These are phyloP conservation scores for Phytopythium delawarense DNA, from an alignment of 352 stramenopile genomes.

Conservation along the genomic window DNA sequence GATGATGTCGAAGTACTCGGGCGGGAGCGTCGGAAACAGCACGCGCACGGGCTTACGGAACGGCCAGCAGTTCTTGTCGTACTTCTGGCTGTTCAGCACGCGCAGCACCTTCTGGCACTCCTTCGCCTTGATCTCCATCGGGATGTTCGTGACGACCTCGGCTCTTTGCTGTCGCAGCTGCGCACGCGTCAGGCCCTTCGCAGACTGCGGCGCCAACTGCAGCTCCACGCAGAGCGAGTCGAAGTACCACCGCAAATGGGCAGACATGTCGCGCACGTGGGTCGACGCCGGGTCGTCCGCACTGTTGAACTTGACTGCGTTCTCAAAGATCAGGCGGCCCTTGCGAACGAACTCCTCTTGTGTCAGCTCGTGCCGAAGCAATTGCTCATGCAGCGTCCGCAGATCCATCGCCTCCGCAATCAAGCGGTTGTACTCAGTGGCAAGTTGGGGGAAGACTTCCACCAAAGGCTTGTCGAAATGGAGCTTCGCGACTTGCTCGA, in stretches of 20 bases:
- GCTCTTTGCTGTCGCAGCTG: constrained; percentile 52
- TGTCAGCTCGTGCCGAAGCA: constrained; percentile 48
- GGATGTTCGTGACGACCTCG: constrained; percentile 39
- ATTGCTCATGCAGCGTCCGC: constrained; percentile 59
- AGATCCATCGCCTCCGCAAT: constrained; percentile 83
- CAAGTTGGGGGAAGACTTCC: constrained; percentile 70
- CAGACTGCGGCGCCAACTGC: constrained; percentile 21
- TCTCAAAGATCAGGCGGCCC: constrained; percentile 73
- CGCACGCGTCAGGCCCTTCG: constrained; percentile 21
- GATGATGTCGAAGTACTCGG: constrained; percentile 82
- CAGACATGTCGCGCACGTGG: constrained; percentile 81
- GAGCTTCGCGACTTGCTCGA: constrained; percentile 75
- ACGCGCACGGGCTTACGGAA: constrained; percentile 76
- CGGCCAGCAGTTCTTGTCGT: constrained; percentile 85
- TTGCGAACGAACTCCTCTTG: constrained; percentile 64
- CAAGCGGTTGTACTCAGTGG: constrained; percentile 53
- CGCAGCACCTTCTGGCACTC: constrained; percentile 77
- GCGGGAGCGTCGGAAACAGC: constrained; percentile 64
- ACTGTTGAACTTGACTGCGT: constrained; percentile 81
- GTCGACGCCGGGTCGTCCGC: constrained; percentile 60
- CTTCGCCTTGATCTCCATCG: constrained; percentile 77
- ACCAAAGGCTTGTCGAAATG: constrained; percentile 77
- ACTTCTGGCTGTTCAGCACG: constrained; percentile 82
- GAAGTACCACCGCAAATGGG: constrained; percentile 81
- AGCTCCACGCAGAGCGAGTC: constrained; percentile 76